Evolutionary conservation across 2,329 filamentous ascomycete genomes (phyloP), one percentile per base, ranked within the genome.

Genomic region (Rhynchosporium graminicola): DNA sequence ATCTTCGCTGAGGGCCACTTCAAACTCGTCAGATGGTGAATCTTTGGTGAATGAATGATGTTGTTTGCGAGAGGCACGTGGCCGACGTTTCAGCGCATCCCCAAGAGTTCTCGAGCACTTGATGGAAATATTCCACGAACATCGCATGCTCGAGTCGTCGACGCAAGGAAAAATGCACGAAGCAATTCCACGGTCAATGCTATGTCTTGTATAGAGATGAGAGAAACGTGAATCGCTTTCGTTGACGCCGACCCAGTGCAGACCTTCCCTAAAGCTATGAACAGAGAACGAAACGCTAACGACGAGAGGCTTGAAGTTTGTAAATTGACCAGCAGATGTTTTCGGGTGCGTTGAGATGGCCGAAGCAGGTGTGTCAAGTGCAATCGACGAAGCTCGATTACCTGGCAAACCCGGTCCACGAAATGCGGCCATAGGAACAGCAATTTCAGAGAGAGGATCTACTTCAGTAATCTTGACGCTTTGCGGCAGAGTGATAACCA

Each of bases 101-200:
- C 93, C 93, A 0, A 99, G 80, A 0, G 93, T 97, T 57, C 89
- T 86, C 10, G 94, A 91, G 69, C 89, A 94, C 62, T 89, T 92
- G 72, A 99, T 88, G 1, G 90, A 91, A 56, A 99, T 83, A 62
- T 92, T 91, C 91, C 95, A 99, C 10, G 88, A 87, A 72, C 89
- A 94, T 61, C 92, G 85, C 62, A 90, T 88, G 40, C 87, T 87
- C 29, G 89, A 85, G 73, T 96, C 90, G 74, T 99, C 95, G 58
- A 98, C 83, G 74, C 95, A 98, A 0, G 95, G 95, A 71, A 99
- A 99, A 31, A 98, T 86, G 69, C 89, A 93, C 52, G 88, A 94
- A 0, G 92, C 88, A 20, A 87, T 88, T 36, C 93, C 92, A 0
- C 92, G 86, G 65, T 90, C 88, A 47, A 89, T 80, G 2, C 88